Percentiles rank a stretch among this genome's conserved stretches.
These are phyloP conservation scores for Lecanosticta acicola DNA, from an alignment of 2,329 filamentous ascomycete genomes.

Conservation along the genomic window DNA sequence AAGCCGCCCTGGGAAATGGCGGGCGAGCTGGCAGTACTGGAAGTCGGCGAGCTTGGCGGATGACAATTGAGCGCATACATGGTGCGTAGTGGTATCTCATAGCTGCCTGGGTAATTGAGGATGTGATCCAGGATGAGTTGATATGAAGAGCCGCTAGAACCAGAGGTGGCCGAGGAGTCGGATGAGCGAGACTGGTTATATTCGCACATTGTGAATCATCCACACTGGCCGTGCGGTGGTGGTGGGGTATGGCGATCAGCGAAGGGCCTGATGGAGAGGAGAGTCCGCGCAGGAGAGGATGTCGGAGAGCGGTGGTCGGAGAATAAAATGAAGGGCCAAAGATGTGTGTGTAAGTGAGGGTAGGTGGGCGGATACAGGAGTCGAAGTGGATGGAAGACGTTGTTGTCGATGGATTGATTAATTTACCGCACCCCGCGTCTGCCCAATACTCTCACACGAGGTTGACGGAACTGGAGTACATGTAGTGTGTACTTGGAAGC, in stretches of 20 bases:
- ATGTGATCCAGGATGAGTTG: slow-evolving; percentile 53
- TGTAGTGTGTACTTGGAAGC: too few relatives aligned
- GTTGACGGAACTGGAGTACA: too few relatives aligned
- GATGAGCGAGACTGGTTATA: slow-evolving; percentile 23
- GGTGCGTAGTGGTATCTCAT: slow-evolving; percentile 61
- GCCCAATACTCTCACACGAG: background rate
- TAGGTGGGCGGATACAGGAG: background rate
- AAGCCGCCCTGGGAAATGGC: slow-evolving; percentile 31
- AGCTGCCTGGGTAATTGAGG: slow-evolving; percentile 55
- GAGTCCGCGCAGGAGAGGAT: slow-evolving; percentile 2
- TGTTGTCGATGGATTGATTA: background rate
- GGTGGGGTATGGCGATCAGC: background rate
- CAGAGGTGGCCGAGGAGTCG: slow-evolving; percentile 30
- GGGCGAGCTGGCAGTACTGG: slow-evolving; percentile 33
- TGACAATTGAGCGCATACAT: slow-evolving; percentile 63
- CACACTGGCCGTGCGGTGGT: background rate
- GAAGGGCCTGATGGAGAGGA: background rate
- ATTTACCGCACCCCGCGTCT: background rate
- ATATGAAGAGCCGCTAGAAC: slow-evolving; percentile 40
- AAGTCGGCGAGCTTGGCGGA: slow-evolving; percentile 40
- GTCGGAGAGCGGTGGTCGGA: too few relatives aligned
- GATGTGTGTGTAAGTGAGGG: background rate
- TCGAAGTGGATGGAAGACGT: background rate
- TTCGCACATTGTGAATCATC: slow-evolving; percentile 7
- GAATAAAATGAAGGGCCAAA: background rate